Percentiles rank a stretch among this genome's conserved stretches.
These are phyloP conservation scores for Verticillium nubilum DNA, from an alignment of 2,329 filamentous ascomycete genomes.

Conservation along the genomic window DNA sequence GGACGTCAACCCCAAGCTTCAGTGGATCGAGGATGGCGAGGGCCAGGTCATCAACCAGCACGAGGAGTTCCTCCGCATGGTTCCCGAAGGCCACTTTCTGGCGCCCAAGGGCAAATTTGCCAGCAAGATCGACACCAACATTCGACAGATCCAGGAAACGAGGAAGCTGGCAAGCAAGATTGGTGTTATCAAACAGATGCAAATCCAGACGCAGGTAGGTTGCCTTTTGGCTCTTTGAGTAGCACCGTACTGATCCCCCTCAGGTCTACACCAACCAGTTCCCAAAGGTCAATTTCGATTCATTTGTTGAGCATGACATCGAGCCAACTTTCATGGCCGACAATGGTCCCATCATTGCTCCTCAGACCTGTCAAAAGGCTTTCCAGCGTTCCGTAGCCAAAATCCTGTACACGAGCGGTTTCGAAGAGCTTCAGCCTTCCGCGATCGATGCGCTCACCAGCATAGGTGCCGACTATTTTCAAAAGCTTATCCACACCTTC, in stretches of 20 bases:
- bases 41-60: constrained; percentile 84
- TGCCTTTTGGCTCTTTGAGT: neutral
- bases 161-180: constrained; percentile 95
- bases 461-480: constrained; percentile 83
- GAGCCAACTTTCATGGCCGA: constrained; percentile 87
- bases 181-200: constrained; percentile 98
- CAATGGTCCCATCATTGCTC: constrained; percentile 80
- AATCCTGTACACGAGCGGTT: constrained; percentile 92
- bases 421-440: constrained; percentile 94
- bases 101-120: constrained; percentile 69
- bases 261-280: constrained; percentile 98
- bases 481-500: constrained; percentile 73
- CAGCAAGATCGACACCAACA: constrained; percentile 81
- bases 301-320: constrained; percentile 81
- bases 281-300: constrained; percentile 87
- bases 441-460: constrained; percentile 88
- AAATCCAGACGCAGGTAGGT: constrained; percentile 86
- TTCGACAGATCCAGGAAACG: constrained; percentile 93
- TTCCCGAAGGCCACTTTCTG: constrained; percentile 69
- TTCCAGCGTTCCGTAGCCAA: constrained; percentile 89
- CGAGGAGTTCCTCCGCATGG: constrained; percentile 75
- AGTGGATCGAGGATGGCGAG: constrained; percentile 86
- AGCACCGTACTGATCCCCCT: neutral
- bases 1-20: constrained; percentile 70
- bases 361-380: constrained; percentile 74